These are phyloP conservation scores for Pleurostoma richardsiae DNA, from an alignment of 2,329 filamentous ascomycete species.

Conservation along the genomic window DNA sequence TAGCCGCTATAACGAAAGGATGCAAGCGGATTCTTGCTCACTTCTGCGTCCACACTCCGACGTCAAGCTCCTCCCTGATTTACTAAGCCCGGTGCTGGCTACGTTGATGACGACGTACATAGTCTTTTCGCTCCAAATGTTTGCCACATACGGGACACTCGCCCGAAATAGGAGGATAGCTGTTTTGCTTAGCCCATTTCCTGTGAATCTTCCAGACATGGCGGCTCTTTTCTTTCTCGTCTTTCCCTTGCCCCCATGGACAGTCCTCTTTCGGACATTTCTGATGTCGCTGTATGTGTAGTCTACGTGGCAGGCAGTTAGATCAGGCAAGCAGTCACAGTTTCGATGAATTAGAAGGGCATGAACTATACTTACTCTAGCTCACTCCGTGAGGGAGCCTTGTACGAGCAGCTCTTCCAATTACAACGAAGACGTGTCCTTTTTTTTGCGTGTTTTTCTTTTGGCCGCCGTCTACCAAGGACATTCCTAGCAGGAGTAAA, in stretches of 20 bases:
- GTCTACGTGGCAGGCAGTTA: neutral
- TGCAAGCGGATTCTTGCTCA: no score
- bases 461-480: no score
- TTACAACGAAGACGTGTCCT: neutral
- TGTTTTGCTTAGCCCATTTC: neutral
- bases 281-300: constrained; percentile 2
- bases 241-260: neutral
- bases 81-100: no score
- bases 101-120: no score
- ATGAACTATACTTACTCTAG: neutral
- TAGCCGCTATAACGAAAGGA: no score
- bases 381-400: neutral
- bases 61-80: no score
- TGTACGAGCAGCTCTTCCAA: neutral
- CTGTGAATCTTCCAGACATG: neutral
- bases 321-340: neutral
- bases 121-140: no score
- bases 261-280: neutral
- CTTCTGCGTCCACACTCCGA: no score
- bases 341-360: no score
- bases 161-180: neutral
- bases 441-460: neutral
- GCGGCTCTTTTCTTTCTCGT: neutral
- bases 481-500: no score
- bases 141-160: neutral